Conservation (phyloP, 2,329 filamentous ascomycete species). For the Allantophomopsis cytisporea region DNA sequence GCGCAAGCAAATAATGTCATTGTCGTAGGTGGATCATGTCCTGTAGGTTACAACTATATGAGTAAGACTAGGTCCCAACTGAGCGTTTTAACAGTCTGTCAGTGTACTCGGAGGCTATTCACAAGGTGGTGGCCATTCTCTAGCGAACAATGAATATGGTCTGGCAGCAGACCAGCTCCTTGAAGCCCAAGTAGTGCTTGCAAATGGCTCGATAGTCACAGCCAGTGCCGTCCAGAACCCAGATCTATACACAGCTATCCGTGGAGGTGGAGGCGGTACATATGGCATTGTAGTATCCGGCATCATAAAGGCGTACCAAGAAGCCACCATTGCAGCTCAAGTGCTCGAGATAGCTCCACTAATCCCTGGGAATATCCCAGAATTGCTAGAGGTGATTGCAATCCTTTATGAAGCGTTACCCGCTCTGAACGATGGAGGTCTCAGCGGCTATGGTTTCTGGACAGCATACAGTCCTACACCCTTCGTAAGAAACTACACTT, state of each 20-base stretch:
- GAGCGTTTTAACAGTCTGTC: no score
- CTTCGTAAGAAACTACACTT: slow-evolving; percentile 12
- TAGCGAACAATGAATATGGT: slow-evolving; percentile 36
- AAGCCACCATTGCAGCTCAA: slow-evolving; percentile 14
- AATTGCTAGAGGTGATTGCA: slow-evolving; percentile 13
- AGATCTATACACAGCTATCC: slow-evolving; percentile 30
- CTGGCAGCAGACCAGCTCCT: slow-evolving; percentile 27
- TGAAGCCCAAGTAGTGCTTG: slow-evolving; percentile 24
- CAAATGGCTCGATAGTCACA: slow-evolving; percentile 31
- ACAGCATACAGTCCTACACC: slow-evolving; percentile 11
- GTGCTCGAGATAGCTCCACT: slow-evolving; percentile 11
- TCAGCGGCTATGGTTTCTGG: slow-evolving; percentile 15
- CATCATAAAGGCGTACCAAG: slow-evolving; percentile 26
- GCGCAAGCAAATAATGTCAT: slow-evolving; percentile 18
- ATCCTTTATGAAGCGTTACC: slow-evolving; percentile 18
- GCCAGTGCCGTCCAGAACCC: slow-evolving; percentile 26
- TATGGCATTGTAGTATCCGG: slow-evolving; percentile 35
- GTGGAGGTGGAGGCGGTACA: slow-evolving; percentile 27
- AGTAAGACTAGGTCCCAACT: no score
- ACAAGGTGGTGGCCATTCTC: slow-evolving; percentile 39
- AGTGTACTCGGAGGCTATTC: slow-evolving; percentile 23
- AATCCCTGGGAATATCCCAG: slow-evolving; percentile 11
- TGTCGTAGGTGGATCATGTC: slow-evolving; percentile 20
- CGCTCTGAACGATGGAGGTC: slow-evolving; percentile 17
- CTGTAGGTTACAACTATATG: slow-evolving; percentile 7